These are phyloP conservation scores for Tricholoma terreum DNA, from an alignment of 768 basidiomycete genomes.

Conservation along the genomic window DNA sequence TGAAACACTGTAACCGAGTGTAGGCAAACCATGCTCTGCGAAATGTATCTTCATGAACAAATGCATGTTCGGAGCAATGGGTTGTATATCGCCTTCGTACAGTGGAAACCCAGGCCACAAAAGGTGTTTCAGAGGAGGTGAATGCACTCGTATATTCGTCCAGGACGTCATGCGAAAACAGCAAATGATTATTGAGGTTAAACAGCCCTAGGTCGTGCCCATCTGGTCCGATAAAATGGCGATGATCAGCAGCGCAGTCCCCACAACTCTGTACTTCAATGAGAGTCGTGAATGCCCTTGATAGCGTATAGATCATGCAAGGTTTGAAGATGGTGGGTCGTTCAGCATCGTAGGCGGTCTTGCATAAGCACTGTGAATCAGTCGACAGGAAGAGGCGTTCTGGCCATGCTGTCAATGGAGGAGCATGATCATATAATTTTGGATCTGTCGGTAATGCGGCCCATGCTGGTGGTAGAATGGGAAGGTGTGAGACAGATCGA, in stretches of 20 bases:
- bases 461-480: not conserved
- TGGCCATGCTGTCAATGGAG: not conserved
- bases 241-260: not conserved
- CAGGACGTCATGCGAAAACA: constrained; percentile 32
- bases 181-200: constrained; percentile 30
- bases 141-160: constrained; percentile 31
- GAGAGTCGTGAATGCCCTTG: not conserved
- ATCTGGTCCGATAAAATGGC: constrained; percentile 30
- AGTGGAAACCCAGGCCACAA: constrained; percentile 24
- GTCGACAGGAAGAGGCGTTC: not conserved
- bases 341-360: not conserved
- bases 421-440: not conserved
- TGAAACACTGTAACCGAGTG: constrained; percentile 1
- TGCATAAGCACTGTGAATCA: not conserved
- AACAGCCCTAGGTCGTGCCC: constrained; percentile 24
- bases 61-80: constrained; percentile 7
- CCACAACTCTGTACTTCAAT: constrained; percentile 2
- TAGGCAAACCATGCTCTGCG: constrained; percentile 32
- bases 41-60: constrained; percentile 28
- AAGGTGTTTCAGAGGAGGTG: constrained; percentile 34
- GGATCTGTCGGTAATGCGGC: not conserved
- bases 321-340: not conserved
- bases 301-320: not conserved
- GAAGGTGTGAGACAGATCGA: not conserved
- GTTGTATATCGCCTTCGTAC: constrained; percentile 20